These are phyloP conservation scores for Cordyceps tenuipes DNA, from an alignment of 2,329 filamentous ascomycete genomes.

Conservation along the genomic window DNA sequence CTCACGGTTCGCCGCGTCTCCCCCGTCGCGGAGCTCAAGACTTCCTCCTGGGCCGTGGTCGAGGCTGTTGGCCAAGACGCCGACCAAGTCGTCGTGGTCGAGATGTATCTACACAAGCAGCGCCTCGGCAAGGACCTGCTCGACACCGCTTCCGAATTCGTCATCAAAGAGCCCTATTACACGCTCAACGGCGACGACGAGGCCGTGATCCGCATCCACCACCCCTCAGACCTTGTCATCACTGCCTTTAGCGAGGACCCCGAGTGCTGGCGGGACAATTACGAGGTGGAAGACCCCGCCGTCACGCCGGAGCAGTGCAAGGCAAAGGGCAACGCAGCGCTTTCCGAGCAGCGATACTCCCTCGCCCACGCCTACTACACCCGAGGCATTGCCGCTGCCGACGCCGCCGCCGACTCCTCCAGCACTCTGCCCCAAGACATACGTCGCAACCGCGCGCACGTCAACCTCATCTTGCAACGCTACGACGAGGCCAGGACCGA, in stretches of 20 bases:
- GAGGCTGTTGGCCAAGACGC: slow-evolving; percentile 20
- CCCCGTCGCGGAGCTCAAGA: slow-evolving; percentile 18
- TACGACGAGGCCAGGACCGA: slow-evolving; percentile 25
- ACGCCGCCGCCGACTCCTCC: not conserved
- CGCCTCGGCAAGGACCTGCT: slow-evolving; percentile 24
- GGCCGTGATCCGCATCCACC: slow-evolving; percentile 30
- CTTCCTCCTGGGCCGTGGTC: slow-evolving; percentile 25
- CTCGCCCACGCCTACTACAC: slow-evolving; percentile 21
- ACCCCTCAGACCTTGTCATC: slow-evolving; percentile 24
- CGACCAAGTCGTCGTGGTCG: slow-evolving; percentile 21
- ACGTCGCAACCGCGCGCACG: slow-evolving; percentile 23
- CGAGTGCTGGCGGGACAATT: slow-evolving; percentile 15
- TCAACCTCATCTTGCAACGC: slow-evolving; percentile 23
- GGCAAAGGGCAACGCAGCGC: slow-evolving; percentile 22
- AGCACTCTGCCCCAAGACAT: slow-evolving; percentile 23
- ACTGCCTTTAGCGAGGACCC: slow-evolving; percentile 10
- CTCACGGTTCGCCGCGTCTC: slow-evolving; percentile 22
- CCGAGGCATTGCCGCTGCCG: slow-evolving; percentile 17
- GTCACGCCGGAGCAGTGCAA: slow-evolving; percentile 18
- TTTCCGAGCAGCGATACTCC: slow-evolving; percentile 16
- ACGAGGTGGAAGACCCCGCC: slow-evolving; percentile 1
- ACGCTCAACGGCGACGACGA: slow-evolving; percentile 32
- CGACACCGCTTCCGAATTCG: slow-evolving; percentile 25
- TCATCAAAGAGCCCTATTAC: slow-evolving; percentile 44
- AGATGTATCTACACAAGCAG: slow-evolving; percentile 27